These are phyloP conservation scores for Triticum timopheevii DNA, from an alignment of 176 grass and related monocot genomes.

Conservation along the genomic window DNA sequence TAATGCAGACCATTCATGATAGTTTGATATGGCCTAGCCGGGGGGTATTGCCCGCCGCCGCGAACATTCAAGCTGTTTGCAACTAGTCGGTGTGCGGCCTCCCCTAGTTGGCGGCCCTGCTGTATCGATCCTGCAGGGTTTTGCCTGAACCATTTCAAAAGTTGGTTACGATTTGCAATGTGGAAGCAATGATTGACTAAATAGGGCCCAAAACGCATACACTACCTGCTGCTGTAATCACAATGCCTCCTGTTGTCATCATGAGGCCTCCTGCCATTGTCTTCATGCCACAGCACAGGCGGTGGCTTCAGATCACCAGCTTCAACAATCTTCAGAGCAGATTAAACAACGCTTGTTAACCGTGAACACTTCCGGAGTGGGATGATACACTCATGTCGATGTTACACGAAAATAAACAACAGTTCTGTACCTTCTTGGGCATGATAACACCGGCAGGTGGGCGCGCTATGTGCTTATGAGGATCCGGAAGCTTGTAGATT, in stretches of 20 bases:
- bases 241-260: constrained; percentile 57
- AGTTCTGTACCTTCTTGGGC: constrained; percentile 74
- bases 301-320: constrained; percentile 88
- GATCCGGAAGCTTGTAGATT: constrained; percentile 94
- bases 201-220: neutral
- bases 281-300: constrained; percentile 94
- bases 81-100: constrained; percentile 79
- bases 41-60: constrained; percentile 24
- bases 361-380: neutral
- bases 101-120: constrained; percentile 72
- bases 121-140: constrained; percentile 69
- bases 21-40: constrained; percentile 47
- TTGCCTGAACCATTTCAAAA: constrained; percentile 53
- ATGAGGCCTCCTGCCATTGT: constrained; percentile 68
- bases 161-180: neutral
- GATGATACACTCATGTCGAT: neutral
- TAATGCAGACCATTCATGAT: constrained; percentile 37
- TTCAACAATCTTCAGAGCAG: constrained; percentile 60
- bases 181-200: neutral
- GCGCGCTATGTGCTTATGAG: constrained; percentile 73
- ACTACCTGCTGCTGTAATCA: constrained; percentile 55
- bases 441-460: constrained; percentile 85
- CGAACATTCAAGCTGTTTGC: constrained; percentile 70
- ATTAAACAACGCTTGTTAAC: constrained; percentile 31
- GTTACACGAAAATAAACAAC: constrained; percentile 13